Evolutionary conservation across 208 protist genomes (phyloP), one percentile per base, ranked within the genome.

Genomic region (Novymonas esmeraldas): DNA sequence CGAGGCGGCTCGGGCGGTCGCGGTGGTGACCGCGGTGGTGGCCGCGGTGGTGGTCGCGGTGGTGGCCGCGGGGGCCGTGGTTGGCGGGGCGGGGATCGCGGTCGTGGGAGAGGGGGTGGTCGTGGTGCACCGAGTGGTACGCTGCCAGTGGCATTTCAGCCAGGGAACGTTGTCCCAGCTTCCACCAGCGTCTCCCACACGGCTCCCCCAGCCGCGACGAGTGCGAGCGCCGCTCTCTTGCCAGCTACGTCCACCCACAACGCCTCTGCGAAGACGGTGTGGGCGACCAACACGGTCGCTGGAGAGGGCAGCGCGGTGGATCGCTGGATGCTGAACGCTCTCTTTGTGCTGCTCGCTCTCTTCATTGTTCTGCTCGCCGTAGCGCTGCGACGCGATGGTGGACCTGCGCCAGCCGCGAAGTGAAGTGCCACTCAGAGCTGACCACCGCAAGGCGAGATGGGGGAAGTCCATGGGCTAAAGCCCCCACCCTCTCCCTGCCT

Each of bases 321-420:
- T 36, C 11, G 34, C 26, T 42, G 60, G 34, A 28, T 81, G 20
- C 46, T 77, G 39, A 82, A 73, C 42, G 22, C 82, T 6, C 28
- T 88, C 6, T 66, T 88, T 49, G 50, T 75, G 3, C 59, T 88
- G 2, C 54, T 88, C 9, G 75, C 33, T n/a, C 41, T 82, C 24
- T 70, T 61, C 13, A 45, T 48, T 9, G 29, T 79, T 16, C 60
- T 79, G 3, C 36, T 82, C 38, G 55, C 56, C 31, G 55, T 69
- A 1, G 31, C 59, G 28, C 69, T 75, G 34, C 50, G 38, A 20
- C 67, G 59, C 0, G 13, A 48, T 2, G 36, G 39, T 39, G 39
- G 33, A 3, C 45, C 18, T 26, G 20, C 28, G n/a, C 2, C 4
- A 2, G 20, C 38, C 2, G 58, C 28, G 41, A 13, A 10, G 39